Evolutionary conservation across 768 basidiomycete species (phyloP), one percentile per base, ranked within the genome.

Genomic region (Thelephora ganbajun): DNA sequence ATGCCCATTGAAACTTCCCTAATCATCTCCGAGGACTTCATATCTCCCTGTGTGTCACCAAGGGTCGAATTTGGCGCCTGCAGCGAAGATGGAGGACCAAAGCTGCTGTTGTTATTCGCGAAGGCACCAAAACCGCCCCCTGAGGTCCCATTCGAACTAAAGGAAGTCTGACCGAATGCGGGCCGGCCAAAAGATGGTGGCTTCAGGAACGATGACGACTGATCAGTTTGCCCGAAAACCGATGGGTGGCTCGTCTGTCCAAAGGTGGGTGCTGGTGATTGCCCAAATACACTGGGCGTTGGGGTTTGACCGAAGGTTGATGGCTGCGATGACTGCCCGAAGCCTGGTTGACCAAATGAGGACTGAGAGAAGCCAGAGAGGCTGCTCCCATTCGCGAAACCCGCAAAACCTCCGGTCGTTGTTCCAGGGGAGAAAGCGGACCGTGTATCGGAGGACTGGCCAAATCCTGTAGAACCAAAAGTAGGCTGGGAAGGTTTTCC

Each of bases 101-200:
- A n/a, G 51, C 33, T 33, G 48, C 13, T 5, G 23, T 16, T 19
- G 45, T 44, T 5, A 19, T 14, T 13, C 71, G 56, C 44, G 62
- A 66, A 48, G 60, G 54, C 33, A 45, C 67, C 65, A 49, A 74
- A 69, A 1, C 39, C 54, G 0, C 51, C 54, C 14, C 51, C 44
- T 26, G 48, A 45, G 30, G n/a, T 18, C 3, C 44, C 33, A 9
- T 39, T 48, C 6, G 50, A 35, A 19, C 43, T 16, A 18, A 48
- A 33, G 26, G 49, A 20, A 16, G 48, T 34, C 12, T 46, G 45
- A 20, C 56, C 60, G 34, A 57, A 52, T 19, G 48, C 22, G 39
- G 52, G 45, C 46, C 53, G 55, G 11, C 50, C 50, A 43, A 52
- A 55, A n/a, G 19, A 26, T 33, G 46, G 37, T 11, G 48, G 20